Base-by-base conservation (phyloP, 805 yeast genomes). In the Wickerhamomyces hampshirensis region DNA sequence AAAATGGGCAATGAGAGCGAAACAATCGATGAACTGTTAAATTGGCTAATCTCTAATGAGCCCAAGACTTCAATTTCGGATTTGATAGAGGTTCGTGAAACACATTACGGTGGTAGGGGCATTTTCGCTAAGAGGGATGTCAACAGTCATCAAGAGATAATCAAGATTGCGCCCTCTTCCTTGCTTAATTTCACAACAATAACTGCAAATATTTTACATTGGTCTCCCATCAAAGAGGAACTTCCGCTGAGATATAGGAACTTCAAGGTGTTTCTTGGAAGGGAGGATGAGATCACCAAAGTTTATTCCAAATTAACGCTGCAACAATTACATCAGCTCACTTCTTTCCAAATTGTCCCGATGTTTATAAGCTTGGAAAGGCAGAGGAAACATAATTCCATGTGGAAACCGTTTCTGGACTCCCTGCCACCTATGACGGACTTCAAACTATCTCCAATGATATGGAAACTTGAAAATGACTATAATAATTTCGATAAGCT, bases 381-480 rank as follows among this genome's bases (percentile, higher is more conserved):
- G 2, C 50, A 49, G 26, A 54, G 80, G 33, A 57, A 52, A 1
- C 29, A 38, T 1, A 42, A 43, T 3, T 75, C 83, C 1, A 77
- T 67, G 50, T 86, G 94, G 94, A 52, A 56, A 28, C 85, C 86
- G 0, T 85, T 85, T 53, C 56, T 85, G 9, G 68, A 70, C 23
- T 71, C 76, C 44, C 66, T 86, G 39, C 96, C 96, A 0, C 51
- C 62, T 0, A 40, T 63, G 11, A 52, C 59, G 0, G 88, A 81
- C 28, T 71, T 86, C 37, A 46, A 47, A 0, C 43, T 66, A 0
- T 65, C 80, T 3, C 96, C 96, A 1, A 58, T 85, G 27, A 60
- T 70, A 1, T 84, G 95, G 95, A 46, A 65, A 12, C 52, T 65
- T 0, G 36, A 55, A 13, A 43, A 60, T 10, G 52, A 62, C 9